Evolutionary conservation across 2,329 filamentous ascomycete species (phyloP), one percentile per base, ranked within the genome.

Genomic region (Tolypocladium ophioglossoides): DNA sequence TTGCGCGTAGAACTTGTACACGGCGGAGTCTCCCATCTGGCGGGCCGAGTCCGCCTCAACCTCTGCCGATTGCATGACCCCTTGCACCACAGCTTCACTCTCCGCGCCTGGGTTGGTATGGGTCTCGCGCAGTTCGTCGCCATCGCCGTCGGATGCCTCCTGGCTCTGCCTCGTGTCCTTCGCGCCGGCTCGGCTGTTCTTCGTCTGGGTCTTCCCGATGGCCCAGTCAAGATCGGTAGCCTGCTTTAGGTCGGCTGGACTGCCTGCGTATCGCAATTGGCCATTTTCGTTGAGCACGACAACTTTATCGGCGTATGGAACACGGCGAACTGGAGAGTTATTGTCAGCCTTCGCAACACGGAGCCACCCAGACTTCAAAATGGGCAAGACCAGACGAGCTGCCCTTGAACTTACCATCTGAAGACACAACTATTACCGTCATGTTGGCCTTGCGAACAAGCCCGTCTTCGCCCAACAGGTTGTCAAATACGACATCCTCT

Each of bases 1-100:
- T 2, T 55, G 59, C 10, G 62, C 57, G n/a, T 67, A 66, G 53
- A 66, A 66, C 10, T 35, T 41, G 35, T 61, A 58, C n/a, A 64
- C 48, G 9, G 52, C 52, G 10, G 49, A 32, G 6, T 59, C 64
- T 0, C 56, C 62, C 55, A 34, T 53, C 41, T 58, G 18, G 8
- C 40, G 30, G 7, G 52, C 32, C 4, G 52, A 44, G 30, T 54
- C 48, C 4, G 50, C 52, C 24, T 51, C 40, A 32, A n/a, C 22
- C 30, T 54, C 38, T 30, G 37, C 35, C n/a, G n/a, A 24, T 8
- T 53, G 22, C 4, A 40, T 27, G 3, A 40, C 37, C 18, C 8
- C 24, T 3, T 40, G 37, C 9, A 51, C 22, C 37, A 7, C 49
- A 5, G 37, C 34, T 18, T 24, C 20, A 27, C 20, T n/a, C 22